These are phyloP conservation scores for Hypericum androsaemum DNA, from an alignment of 345 rosid genomes.

Conservation along the genomic window DNA sequence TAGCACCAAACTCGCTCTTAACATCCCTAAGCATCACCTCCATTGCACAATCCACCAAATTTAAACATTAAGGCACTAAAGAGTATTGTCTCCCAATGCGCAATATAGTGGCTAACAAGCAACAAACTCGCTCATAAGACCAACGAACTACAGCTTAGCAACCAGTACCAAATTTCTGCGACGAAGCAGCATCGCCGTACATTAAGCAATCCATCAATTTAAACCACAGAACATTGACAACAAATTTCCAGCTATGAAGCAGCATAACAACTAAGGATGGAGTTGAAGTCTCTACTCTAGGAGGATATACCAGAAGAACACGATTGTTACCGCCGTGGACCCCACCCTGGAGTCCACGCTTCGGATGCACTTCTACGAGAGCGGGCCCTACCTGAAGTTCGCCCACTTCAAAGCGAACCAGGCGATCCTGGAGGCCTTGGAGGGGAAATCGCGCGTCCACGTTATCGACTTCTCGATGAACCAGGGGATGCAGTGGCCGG, in stretches of 20 bases:
- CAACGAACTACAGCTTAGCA: too few relatives aligned
- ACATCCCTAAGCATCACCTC: neutral
- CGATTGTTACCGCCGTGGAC: constrained; percentile 12
- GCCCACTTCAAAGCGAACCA: neutral
- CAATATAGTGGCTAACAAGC: too few relatives aligned
- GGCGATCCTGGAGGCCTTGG: neutral
- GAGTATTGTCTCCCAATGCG: too few relatives aligned
- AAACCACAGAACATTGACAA: too few relatives aligned
- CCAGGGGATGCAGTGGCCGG: constrained; percentile 85
- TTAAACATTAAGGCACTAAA: neutral
- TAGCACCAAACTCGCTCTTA: constrained; percentile 2
- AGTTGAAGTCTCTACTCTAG: too few relatives aligned
- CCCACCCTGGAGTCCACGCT: constrained; percentile 18
- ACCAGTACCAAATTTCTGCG: too few relatives aligned
- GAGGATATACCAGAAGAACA: constrained; percentile 23
- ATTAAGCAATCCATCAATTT: too few relatives aligned
- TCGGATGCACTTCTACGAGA: constrained; percentile 27
- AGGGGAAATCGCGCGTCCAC: too few relatives aligned
- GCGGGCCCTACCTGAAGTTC: neutral
- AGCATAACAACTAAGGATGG: too few relatives aligned
- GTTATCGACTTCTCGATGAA: constrained; percentile 65
- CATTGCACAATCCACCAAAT: neutral
- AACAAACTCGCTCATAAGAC: too few relatives aligned
- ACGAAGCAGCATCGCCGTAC: too few relatives aligned
- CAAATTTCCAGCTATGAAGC: too few relatives aligned